phyloP scores from a whole-genome alignment of 2,329 filamentous ascomycete species.

The Neonectria magnoliae region DNA sequence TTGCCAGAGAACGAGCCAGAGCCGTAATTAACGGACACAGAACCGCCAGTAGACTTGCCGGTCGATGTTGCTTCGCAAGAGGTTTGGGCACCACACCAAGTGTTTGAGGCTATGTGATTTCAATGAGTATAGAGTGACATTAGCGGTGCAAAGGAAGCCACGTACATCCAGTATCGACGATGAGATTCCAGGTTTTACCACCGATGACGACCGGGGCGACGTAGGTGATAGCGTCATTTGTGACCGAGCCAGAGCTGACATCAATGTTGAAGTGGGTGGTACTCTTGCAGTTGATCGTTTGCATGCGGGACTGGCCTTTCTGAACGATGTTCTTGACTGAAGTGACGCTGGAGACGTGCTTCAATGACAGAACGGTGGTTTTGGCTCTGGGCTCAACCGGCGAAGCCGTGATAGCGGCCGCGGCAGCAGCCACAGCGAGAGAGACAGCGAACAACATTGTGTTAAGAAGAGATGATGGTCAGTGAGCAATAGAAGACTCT shows the following conservation, averaged over 20 bases:
- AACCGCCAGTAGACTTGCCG: background rate
- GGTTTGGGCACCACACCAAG: background rate
- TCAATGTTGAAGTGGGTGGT: constrained; percentile 4
- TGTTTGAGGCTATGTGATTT: background rate
- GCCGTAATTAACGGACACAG: background rate
- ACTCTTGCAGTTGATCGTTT: constrained; percentile 33
- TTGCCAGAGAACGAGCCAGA: constrained; percentile 1
- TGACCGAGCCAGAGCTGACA: constrained; percentile 37
- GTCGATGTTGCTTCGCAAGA: background rate
- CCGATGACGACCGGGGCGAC: constrained; percentile 41
- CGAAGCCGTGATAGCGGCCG: constrained; percentile 36
- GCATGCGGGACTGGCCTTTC: constrained; percentile 38
- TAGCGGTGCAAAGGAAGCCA: constrained; percentile 22
- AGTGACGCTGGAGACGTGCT: constrained; percentile 34
- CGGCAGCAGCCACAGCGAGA: constrained; percentile 19
- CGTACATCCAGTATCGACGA: constrained; percentile 45
- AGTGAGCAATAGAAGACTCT: background rate
- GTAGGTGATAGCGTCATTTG: constrained; percentile 42
- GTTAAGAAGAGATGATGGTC: background rate
- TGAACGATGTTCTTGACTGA: constrained; percentile 38
- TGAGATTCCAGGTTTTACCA: constrained; percentile 38
- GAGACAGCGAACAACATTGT: constrained; percentile 2
- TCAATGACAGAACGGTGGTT: constrained; percentile 35
- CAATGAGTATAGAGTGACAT: background rate
- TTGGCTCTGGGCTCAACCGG: constrained; percentile 35